These are phyloP conservation scores for Ustilago crameri DNA, from an alignment of 1,284 basidiomycete species.

Conservation along the genomic window DNA sequence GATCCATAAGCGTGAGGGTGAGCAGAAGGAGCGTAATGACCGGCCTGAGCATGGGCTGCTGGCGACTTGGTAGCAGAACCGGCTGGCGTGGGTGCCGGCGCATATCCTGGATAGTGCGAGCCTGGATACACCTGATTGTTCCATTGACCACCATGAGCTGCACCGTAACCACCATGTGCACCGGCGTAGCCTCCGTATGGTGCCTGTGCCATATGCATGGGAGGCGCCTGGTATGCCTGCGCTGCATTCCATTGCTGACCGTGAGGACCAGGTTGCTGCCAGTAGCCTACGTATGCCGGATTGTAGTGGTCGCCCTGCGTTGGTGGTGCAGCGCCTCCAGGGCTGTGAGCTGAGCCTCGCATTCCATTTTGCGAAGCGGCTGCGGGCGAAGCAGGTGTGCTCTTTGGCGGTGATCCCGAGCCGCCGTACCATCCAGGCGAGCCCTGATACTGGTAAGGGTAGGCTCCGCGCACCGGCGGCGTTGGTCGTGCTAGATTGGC, in stretches of 20 bases:
- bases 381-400: constrained; percentile 27
- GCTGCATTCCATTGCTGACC: constrained; percentile 17
- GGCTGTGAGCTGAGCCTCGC: constrained; percentile 12
- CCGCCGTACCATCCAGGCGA: constrained; percentile 21
- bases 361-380: constrained; percentile 4
- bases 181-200: constrained; percentile 24
- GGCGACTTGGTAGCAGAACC: neutral
- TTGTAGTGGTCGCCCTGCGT: constrained; percentile 39
- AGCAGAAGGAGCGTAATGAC: constrained; percentile 12
- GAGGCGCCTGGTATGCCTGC: constrained; percentile 17
- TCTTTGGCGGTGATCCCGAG: constrained; percentile 15
- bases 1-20: constrained; percentile 15
- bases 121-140: constrained; percentile 19
- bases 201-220: constrained; percentile 21
- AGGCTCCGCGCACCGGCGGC: constrained; percentile 5
- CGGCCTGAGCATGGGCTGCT: constrained; percentile 1
- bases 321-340: constrained; percentile 8
- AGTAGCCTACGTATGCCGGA: constrained; percentile 35
- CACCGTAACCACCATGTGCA: constrained; percentile 11
- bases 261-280: constrained; percentile 32
- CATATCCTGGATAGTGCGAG: constrained; percentile 35
- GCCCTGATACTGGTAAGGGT: constrained; percentile 21
- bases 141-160: constrained; percentile 14
- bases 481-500: constrained; percentile 10
- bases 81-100: constrained; percentile 1